Conservation (phyloP, 1,284 basidiomycete genomes). For the Laetiporus sulphureus region DNA sequence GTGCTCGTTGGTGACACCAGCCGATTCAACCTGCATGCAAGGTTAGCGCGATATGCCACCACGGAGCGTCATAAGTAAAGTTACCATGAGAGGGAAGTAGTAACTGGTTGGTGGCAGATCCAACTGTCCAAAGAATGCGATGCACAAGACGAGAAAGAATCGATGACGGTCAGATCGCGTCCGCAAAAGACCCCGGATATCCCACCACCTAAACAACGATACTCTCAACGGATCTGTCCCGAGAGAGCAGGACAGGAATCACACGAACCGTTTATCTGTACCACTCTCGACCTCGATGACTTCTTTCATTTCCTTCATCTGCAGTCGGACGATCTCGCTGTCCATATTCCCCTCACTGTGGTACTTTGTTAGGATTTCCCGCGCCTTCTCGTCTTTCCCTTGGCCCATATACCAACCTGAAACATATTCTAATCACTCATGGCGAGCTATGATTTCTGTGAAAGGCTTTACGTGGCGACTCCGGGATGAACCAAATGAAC, state of each 20-base stretch:
- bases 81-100: slow-evolving; percentile 18
- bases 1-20: slow-evolving; percentile 17
- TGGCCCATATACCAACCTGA: slow-evolving; percentile 23
- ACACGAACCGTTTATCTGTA: slow-evolving; percentile 33
- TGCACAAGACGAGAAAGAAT: slow-evolving; percentile 17
- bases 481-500: slow-evolving; percentile 20
- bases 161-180: slow-evolving; percentile 17
- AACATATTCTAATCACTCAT: background rate
- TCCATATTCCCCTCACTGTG: slow-evolving; percentile 21
- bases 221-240: background rate
- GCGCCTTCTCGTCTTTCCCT: slow-evolving; percentile 19
- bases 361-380: slow-evolving; percentile 21
- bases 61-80: background rate
- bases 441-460: background rate
- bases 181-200: slow-evolving; percentile 22
- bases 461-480: slow-evolving; percentile 19
- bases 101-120: slow-evolving; percentile 20
- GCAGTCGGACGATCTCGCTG: slow-evolving; percentile 27
- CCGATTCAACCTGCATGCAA: slow-evolving; percentile 9
- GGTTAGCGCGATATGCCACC: background rate
- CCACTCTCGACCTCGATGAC: slow-evolving; percentile 31
- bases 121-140: slow-evolving; percentile 18
- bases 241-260: background rate
- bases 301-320: slow-evolving; percentile 38
- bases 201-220: slow-evolving; percentile 30